Base-by-base conservation (phyloP, 2,329 filamentous ascomycete genomes). In the Colletotrichum limetticola region DNA sequence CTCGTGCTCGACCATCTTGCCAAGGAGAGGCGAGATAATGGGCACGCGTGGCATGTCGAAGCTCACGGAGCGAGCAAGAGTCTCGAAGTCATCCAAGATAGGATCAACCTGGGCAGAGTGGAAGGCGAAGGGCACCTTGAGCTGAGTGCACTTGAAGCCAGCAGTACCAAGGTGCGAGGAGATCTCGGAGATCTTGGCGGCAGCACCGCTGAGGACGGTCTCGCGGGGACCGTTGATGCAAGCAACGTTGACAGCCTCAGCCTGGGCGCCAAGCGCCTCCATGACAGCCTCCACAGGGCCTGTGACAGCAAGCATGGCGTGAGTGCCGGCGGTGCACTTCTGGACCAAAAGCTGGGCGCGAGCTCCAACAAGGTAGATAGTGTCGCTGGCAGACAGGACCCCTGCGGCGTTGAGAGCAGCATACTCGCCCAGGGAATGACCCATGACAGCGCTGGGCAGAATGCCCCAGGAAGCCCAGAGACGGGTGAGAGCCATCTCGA, bases 171-270 rank as follows among this genome's bases (percentile, higher is more conserved):
- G 78, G 68, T 78, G 75, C 52, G 77, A 72, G 9, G 87, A 86
- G 19, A 91, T 84, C 4, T 83, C 79, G 4, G 81, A 77, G 52
- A 89, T 83, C 66, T 86, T 81, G 1, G 77, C 77, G 0, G 83
- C 82, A 11, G 79, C 77, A 11, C 87, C 88, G 26, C 84, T 84
- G n/a, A 97, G 85, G 2, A 97, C 94, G 11, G 91, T 95, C 79
- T 95, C 93, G 63, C 90, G 86, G 0, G 92, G 91, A 0, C 92
- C 91, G 76, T 97, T 97, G 79, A 95, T 88, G 83, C 94, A 97
- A 19, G 94, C 92, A 37, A 90, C 77, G 52, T 88, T 88, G 66
- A 87, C 79, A 5, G 81, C 83, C 77, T 75, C 68, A 1, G 79
- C 78, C 49, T 77, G 78, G n/a, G 80, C 86, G 75, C 82, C 83